These are phyloP conservation scores for Daldinia decipiens DNA, from an alignment of 495 filamentous ascomycete genomes.

Conservation along the genomic window DNA sequence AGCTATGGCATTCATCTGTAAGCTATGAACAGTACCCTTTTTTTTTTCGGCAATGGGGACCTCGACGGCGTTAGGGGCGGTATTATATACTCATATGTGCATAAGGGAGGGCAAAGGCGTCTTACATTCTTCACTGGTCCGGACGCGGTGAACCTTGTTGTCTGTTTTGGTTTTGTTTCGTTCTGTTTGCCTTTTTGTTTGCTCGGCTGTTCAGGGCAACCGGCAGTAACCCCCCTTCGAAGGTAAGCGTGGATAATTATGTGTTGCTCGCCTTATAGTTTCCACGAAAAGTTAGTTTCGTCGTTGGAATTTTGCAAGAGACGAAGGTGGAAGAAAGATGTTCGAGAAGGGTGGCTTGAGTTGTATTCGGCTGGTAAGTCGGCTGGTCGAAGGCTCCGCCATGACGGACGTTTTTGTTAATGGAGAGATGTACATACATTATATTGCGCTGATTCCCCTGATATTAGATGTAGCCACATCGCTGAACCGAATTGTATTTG, in stretches of 20 bases:
- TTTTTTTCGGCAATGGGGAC: conserved; percentile 2
- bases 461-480: conserved; percentile 4
- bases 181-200: conserved; percentile 9
- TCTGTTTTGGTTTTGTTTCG: conserved; percentile 8
- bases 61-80: conserved; percentile 19
- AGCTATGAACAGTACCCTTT: conserved; percentile 8
- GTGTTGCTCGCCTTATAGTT: conserved; percentile 20
- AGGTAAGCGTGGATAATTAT: conserved; percentile 9
- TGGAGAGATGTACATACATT: conserved; percentile 10
- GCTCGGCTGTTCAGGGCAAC: not conserved
- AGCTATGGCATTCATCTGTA: conserved; percentile 13
- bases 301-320: conserved; percentile 15
- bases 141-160: conserved; percentile 8
- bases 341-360: not conserved
- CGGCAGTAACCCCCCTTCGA: conserved; percentile 2
- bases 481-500: not conserved
- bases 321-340: not conserved
- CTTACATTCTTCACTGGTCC: conserved; percentile 10
- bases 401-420: not conserved
- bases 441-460: not conserved
- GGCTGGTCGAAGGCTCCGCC: not conserved
- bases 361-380: not conserved
- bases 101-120: conserved; percentile 32
- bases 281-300: conserved; percentile 26
- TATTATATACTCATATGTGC: conserved; percentile 33